Evolutionary conservation across 2,329 filamentous ascomycete species (phyloP).

Genomic region (Atkinsonella hypoxylon): DNA sequence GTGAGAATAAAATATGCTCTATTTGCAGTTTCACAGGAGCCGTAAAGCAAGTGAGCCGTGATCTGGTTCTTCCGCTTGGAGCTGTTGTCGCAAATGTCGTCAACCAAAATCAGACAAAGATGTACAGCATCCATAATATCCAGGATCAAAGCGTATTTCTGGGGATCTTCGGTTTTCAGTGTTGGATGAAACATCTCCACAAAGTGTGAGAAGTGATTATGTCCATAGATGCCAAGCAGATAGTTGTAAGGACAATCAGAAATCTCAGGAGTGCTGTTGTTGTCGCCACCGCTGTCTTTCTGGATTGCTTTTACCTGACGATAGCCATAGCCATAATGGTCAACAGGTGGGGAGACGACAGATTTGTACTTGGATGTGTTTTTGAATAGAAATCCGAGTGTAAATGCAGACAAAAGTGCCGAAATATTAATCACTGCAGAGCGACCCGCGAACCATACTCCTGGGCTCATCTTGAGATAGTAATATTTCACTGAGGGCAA

Average conservation of each 20-base stretch:
- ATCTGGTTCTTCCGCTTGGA: constrained; percentile 9
- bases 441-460: neutral
- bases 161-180: constrained; percentile 3
- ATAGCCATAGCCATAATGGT: constrained; percentile 1
- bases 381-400: constrained; percentile 1
- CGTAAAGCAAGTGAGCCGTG: constrained; percentile 9
- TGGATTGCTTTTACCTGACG: neutral
- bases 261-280: neutral
- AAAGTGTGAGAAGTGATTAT: constrained; percentile 8
- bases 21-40: constrained; percentile 9
- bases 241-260: constrained; percentile 9
- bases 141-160: constrained; percentile 6
- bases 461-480: neutral
- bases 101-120: constrained; percentile 9
- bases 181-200: constrained; percentile 5
- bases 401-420: neutral
- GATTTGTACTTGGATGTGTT: neutral
- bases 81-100: constrained; percentile 10
- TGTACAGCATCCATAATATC: constrained; percentile 11
- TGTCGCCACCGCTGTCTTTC: neutral
- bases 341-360: neutral
- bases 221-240: constrained; percentile 8
- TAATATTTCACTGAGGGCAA: neutral
- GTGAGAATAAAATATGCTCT: constrained; percentile 10
- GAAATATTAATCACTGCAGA: neutral